These are phyloP conservation scores for Amoebophrya sp. DNA, from an alignment of 169 alveolate genomes.

Conservation along the genomic window DNA sequence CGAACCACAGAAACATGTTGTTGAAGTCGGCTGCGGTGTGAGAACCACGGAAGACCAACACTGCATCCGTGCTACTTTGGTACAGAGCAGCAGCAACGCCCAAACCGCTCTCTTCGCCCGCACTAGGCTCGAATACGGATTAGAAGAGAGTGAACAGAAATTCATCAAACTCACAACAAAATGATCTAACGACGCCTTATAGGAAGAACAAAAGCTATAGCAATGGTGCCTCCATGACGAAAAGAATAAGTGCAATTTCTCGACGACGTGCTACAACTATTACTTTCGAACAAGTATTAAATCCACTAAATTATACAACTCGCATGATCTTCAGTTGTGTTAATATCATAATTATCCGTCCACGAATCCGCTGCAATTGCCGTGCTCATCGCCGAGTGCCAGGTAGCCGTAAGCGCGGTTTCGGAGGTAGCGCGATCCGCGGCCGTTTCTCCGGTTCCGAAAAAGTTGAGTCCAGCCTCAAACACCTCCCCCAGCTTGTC, in stretches of 20 bases:
- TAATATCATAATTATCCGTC: no score
- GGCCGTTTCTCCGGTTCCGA: neutral
- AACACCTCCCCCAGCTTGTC: neutral
- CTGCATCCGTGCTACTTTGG: neutral
- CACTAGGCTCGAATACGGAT: neutral
- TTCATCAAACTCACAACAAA: no score
- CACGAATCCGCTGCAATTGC: neutral
- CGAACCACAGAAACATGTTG: neutral
- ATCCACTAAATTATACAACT: no score
- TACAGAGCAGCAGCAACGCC: neutral
- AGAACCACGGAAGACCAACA: neutral
- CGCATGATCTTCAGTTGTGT: no score
- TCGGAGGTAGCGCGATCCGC: neutral
- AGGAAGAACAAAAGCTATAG: no score
- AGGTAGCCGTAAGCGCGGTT: neutral
- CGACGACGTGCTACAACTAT: no score
- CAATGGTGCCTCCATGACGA: no score
- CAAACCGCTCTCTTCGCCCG: neutral
- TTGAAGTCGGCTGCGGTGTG: neutral
- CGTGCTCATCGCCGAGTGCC: neutral
- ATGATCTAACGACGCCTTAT: no score
- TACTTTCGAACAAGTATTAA: no score
- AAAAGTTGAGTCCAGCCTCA: neutral
- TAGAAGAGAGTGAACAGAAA: no score
- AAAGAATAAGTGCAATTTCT: no score